A percentile compares a stretch with the other conserved stretches of the same genome.
Conservation (phyloP, 768 basidiomycete species). For the Kwoniella sp. region DNA sequence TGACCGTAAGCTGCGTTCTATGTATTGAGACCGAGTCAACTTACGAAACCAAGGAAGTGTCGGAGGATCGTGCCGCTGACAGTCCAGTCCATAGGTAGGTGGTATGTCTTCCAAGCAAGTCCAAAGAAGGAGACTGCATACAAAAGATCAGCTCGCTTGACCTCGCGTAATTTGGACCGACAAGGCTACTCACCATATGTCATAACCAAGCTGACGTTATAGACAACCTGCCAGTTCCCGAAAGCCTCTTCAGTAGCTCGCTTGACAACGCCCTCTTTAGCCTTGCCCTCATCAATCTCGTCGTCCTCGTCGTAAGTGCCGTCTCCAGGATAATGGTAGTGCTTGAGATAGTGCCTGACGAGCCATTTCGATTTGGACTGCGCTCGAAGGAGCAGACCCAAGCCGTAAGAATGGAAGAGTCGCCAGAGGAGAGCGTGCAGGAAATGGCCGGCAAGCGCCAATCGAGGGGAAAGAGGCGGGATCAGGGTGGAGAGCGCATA, state of each 20-base stretch:
- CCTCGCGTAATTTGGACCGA: no score
- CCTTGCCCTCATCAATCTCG: constrained; percentile 37
- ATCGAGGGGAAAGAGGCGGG: constrained; percentile 63
- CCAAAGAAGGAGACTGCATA: constrained; percentile 77
- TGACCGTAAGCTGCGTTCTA: background rate
- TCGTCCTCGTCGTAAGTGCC: constrained; percentile 15
- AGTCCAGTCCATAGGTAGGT: constrained; percentile 78
- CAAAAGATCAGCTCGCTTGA: constrained; percentile 3
- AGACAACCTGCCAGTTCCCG: constrained; percentile 88
- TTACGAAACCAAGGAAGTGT: constrained; percentile 82
- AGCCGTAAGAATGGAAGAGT: constrained; percentile 80
- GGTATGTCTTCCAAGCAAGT: constrained; percentile 88
- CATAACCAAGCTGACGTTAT: constrained; percentile 92
- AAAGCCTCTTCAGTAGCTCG: constrained; percentile 92
- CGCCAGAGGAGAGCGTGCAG: constrained; percentile 83
- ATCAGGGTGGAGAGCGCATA: constrained; percentile 70
- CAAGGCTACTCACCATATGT: constrained; percentile 85
- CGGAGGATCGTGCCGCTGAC: constrained; percentile 82
- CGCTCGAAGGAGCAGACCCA: constrained; percentile 78
- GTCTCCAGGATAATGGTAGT: constrained; percentile 73
- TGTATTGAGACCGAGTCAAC: constrained; percentile 52
- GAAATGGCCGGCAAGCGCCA: constrained; percentile 68
- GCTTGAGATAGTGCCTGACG: constrained; percentile 89
- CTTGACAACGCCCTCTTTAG: constrained; percentile 67
- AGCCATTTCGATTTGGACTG: constrained; percentile 86